A percentile compares a stretch with the other conserved stretches of the same genome.
Conservation (phyloP, 805 yeast species). For the Saccharomycopsis capsularis region DNA sequence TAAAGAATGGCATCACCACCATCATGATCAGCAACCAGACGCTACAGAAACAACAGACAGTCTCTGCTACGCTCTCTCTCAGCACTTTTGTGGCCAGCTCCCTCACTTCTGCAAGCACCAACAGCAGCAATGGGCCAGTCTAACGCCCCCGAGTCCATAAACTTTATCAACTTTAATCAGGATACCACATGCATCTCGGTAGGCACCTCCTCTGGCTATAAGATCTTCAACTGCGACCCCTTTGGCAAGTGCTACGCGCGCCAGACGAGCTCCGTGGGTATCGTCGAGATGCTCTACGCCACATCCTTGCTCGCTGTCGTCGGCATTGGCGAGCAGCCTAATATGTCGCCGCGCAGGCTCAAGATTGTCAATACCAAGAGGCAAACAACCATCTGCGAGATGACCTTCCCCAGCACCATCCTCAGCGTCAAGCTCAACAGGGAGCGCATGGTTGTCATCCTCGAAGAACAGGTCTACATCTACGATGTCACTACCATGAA, state of each 20-base stretch:
- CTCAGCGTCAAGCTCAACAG: constrained; percentile 58
- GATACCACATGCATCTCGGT: constrained; percentile 66
- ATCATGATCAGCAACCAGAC: too few species aligned
- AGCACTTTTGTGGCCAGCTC: neutral
- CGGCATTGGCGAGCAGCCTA: constrained; percentile 62
- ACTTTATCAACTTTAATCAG: constrained; percentile 64
- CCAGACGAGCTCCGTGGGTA: constrained; percentile 50
- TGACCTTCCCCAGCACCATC: constrained; percentile 59
- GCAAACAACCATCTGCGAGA: constrained; percentile 55
- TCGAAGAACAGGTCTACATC: constrained; percentile 59
- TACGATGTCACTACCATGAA: constrained; percentile 70
- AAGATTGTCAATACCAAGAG: constrained; percentile 75
- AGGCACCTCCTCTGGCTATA: constrained; percentile 57
- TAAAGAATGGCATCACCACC: too few species aligned
- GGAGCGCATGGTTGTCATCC: constrained; percentile 52
- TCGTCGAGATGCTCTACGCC: constrained; percentile 71
- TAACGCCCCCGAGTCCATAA: constrained; percentile 25
- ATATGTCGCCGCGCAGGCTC: constrained; percentile 71
- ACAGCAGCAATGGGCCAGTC: neutral
- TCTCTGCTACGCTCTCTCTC: too few species aligned
- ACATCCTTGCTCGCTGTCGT: constrained; percentile 67
- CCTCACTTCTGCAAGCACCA: neutral
- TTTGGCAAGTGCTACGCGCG: constrained; percentile 47
- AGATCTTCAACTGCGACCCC: constrained; percentile 64
- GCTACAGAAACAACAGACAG: too few species aligned